Percentiles rank a stretch among this genome's conserved stretches.
Evolutionary conservation across 2,329 filamentous ascomycete species (phyloP).

Genomic region (Pseudopyricularia cyperi): DNA sequence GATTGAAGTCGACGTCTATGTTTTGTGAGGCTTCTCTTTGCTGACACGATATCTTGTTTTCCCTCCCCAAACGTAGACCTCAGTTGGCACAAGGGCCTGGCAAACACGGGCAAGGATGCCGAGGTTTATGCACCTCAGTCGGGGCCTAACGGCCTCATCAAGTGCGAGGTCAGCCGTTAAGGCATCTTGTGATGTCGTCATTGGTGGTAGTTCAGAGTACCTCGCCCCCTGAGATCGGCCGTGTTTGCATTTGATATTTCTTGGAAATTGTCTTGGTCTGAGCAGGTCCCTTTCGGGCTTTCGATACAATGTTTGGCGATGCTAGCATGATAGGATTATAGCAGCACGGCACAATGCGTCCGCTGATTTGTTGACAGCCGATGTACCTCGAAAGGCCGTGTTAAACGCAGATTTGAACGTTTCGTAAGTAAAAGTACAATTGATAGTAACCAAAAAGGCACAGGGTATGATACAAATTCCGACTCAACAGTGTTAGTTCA

Average conservation of each 20-base stretch:
- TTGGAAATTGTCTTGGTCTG: neutral
- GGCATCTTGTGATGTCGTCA: neutral
- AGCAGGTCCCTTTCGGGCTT: too few species aligned
- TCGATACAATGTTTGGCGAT: too few species aligned
- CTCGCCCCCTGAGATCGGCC: too few species aligned
- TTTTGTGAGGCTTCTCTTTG: neutral
- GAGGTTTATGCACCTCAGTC: constrained; percentile 92
- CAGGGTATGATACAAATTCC: neutral
- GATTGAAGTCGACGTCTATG: too few species aligned
- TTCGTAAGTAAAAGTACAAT: neutral
- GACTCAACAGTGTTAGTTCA: neutral
- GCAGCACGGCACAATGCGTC: neutral
- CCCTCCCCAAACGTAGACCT: constrained; percentile 45
- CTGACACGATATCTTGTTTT: neutral
- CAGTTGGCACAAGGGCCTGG: constrained; percentile 88
- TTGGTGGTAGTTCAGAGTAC: neutral
- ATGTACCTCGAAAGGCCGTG: neutral
- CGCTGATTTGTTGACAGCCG: neutral
- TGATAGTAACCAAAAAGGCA: neutral
- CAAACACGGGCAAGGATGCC: constrained; percentile 92
- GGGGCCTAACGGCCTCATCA: constrained; percentile 88
- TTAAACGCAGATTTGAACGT: neutral
- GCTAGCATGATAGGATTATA: too few species aligned
- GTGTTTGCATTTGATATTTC: neutral
- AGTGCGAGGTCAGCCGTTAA: constrained; percentile 66